Evolutionary conservation across 306 rosid genomes (phyloP).

Genomic region (Corylus heterophylla): DNA sequence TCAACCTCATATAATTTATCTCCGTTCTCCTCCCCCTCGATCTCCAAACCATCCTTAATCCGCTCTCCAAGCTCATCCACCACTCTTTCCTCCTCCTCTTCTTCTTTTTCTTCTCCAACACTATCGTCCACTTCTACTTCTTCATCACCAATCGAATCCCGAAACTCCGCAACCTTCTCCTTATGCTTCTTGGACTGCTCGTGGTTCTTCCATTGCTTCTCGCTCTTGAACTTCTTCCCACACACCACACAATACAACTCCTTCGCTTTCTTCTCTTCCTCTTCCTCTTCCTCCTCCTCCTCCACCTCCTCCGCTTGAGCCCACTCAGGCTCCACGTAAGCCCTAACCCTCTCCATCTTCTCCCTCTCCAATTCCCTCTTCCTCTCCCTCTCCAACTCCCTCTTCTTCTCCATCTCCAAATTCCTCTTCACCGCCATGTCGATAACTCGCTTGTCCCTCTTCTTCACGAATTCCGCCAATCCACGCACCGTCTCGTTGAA

Average conservation of each 20-base stretch:
- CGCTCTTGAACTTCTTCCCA: conserved; percentile 99
- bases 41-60: conserved; percentile 33
- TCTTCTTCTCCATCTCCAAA: conserved; percentile 68
- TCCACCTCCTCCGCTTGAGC: conserved; percentile 51
- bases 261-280: conserved; percentile 36
- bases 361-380: conserved; percentile 71
- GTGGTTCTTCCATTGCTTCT: conserved; percentile 98
- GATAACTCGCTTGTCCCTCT: conserved; percentile 93
- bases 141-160: conserved; percentile 51
- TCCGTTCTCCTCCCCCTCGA: conserved; percentile 26
- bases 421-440: conserved; percentile 82
- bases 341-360: conserved; percentile 65
- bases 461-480: conserved; percentile 90
- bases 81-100: conserved; percentile 23
- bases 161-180: conserved; percentile 81
- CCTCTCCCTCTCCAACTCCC: conserved; percentile 71
- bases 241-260: conserved; percentile 89
- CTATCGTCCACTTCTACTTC: conserved; percentile 35
- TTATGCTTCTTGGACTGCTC: conserved; percentile 95
- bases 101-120: conserved; percentile 27
- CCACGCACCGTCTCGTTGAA: conserved; percentile 87
- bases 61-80: conserved; percentile 42
- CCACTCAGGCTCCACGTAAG: conserved; percentile 86
- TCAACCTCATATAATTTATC: conserved; percentile 32
- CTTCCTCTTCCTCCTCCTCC: conserved; percentile 42